Evolutionary conservation across 257 asterid species (phyloP).

Genomic region (Fraxinus quadrangulata): DNA sequence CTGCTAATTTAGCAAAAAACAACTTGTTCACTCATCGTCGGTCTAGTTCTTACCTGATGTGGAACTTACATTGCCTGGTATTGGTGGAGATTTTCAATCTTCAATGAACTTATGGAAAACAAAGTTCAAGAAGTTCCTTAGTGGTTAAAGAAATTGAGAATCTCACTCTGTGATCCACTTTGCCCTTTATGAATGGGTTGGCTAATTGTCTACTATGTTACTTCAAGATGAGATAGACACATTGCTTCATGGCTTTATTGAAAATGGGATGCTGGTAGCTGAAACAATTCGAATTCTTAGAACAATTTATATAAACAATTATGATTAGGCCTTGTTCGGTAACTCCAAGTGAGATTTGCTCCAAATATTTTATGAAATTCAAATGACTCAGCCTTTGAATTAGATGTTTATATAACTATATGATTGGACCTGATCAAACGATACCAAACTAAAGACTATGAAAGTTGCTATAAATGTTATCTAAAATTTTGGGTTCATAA

Average conservation of each 20-base stretch:
- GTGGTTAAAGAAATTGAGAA: background rate
- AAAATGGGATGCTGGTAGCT: background rate
- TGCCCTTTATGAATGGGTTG: background rate
- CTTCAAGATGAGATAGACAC: background rate
- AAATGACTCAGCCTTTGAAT: background rate
- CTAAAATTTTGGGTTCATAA: background rate
- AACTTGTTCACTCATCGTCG: background rate
- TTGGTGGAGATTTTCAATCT: background rate
- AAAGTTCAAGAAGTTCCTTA: background rate
- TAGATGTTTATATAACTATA: background rate
- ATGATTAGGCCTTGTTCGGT: background rate
- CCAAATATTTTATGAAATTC: background rate
- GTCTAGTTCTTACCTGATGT: background rate
- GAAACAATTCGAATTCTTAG: background rate
- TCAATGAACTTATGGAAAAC: background rate
- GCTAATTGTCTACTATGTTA: background rate
- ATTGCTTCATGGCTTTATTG: background rate
- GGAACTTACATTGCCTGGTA: background rate
- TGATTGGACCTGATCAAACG: background rate
- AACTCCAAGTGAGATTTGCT: background rate
- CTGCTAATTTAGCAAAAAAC: background rate
- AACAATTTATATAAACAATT: background rate
- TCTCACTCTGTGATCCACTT: background rate
- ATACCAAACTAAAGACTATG: constrained; percentile 4
- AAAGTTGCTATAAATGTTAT: constrained; percentile 4